A percentile compares a stretch with the other conserved stretches of the same genome.
Evolutionary conservation across 768 basidiomycete species (phyloP).

Genomic region (Kondoa malvinella): DNA sequence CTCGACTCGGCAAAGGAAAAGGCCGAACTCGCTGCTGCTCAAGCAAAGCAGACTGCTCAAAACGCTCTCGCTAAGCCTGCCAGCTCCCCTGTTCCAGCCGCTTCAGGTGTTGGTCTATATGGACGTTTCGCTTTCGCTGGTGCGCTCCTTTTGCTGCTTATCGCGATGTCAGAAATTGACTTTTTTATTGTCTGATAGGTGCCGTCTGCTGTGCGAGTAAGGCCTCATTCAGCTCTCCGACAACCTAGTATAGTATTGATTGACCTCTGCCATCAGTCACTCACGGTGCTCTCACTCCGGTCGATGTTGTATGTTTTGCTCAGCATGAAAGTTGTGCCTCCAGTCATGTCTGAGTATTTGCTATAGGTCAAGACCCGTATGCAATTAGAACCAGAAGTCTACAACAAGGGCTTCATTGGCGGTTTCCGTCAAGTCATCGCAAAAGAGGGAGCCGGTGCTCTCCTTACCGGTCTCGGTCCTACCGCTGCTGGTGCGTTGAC

Average conservation of each 20-base stretch:
- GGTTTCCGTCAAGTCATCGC: slow-evolving; percentile 49
- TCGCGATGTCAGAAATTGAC: no score
- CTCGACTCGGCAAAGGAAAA: slow-evolving; percentile 11
- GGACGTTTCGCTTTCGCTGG: slow-evolving; percentile 27
- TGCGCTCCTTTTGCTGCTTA: no score
- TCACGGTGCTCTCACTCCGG: slow-evolving; percentile 29
- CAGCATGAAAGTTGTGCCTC: no score
- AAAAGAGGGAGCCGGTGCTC: slow-evolving; percentile 66
- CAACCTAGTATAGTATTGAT: no score
- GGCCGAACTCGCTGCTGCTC: not conserved
- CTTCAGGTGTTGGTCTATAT: slow-evolving; percentile 27
- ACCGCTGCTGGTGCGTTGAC: slow-evolving; percentile 73
- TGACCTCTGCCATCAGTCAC: no score
- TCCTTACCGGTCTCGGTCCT: slow-evolving; percentile 89
- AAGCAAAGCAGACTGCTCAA: not conserved
- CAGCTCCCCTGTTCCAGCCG: slow-evolving; percentile 1
- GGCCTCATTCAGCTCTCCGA: no score
- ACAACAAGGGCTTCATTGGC: slow-evolving; percentile 41
- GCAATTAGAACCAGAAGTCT: slow-evolving; percentile 30
- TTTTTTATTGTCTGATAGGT: not conserved
- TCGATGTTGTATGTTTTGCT: slow-evolving; percentile 28
- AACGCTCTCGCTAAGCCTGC: not conserved
- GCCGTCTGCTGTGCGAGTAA: slow-evolving; percentile 28
- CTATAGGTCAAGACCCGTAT: slow-evolving; percentile 35
- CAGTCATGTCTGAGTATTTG: not conserved